Evolutionary conservation across 768 basidiomycete species (phyloP), one percentile per base, ranked within the genome.

Genomic region (Cyclocybe aegerita): DNA sequence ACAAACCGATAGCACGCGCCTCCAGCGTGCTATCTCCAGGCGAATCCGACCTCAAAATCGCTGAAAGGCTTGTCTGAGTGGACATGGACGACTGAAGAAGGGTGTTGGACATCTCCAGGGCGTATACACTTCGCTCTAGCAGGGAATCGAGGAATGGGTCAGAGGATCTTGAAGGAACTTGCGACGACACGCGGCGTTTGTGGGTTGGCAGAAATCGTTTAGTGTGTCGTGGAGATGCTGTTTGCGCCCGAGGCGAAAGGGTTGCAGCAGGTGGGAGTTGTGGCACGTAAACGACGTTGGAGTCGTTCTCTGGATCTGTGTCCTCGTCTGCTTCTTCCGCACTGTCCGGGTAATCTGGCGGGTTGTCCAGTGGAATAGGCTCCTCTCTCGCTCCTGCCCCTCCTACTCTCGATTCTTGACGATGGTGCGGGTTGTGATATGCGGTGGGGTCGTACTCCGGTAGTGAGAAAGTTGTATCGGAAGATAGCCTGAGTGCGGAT

Each of bases 101-200:
- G 2, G 83, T 78, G 50, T 93, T 93, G 4, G 90, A 93, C 76
- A 91, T 84, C 64, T 93, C 91, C 7, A 93, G 74, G 1, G 90
- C 90, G 67, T 90, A 83, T 10, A 93, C 88, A 56, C 88, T 90
- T 54, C 90, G 82, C 50, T 83, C 88, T 1, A 93, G 76, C 11
- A 93, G 72, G n/a, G 85, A 78, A 66, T 93, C 91, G 23, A 91
- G 76, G 58, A 79, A 83, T 9, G 79, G 78, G 63, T 87, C 84
- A 43, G 70, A 64, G 15, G 67, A 43, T 31, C 48, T 51, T 30
- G 60, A 49, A n/a, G 46, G 32, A 10, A 42, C 44, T 31, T 57
- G 56, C 8, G 56, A 48, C 12, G 70, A 71, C 3, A 64, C 60
- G 11, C 62, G 58, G 16, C 68, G 61, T 35, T 63, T 70, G 54